Base-by-base conservation (phyloP, 2,329 filamentous ascomycete genomes). In the Exophiala bonariae region DNA sequence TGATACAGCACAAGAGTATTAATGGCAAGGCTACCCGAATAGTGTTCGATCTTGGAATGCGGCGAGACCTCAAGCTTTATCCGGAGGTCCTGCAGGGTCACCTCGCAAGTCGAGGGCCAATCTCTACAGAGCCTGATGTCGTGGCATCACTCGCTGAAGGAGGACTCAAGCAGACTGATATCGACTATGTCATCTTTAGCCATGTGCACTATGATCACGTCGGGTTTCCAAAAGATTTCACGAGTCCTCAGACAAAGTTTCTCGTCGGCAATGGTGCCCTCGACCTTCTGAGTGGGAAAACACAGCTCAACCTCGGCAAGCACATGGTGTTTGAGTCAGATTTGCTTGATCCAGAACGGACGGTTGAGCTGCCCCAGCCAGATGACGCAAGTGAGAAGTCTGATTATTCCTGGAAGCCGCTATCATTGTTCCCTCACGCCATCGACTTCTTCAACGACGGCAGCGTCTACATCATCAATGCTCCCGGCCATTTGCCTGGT, bases 131-230 rank as follows among this genome's bases (percentile, higher is more conserved):
- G 13, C 62, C 61, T 5, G 60, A 62, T 41, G 57, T 59, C 3
- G 49, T 61, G 7, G 49, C 63, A 19, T 68, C 63, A 36, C 60
- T 74, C 3, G 62, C 59, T 17, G 56, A 47, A 40, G 68, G 69
- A 2, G 65, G 67, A 1, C 41, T 74, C 14, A 51, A 38, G 1
- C 59, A 66, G 2, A 49, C 60, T 11, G 66, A 73, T 37, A 69
- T 73, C 17, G 68, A 73, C 52, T 66, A 61, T 46, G 61, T 73
- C 5, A 61, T 73, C 11, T 67, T 68, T 44, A 68, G 64, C 11
- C 70, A 73, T 57, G 66, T 70, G 51, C 36, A 68, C 54, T 44
- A 52, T 30, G 55, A 59, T 41, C 57, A 59, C 45, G 56, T 71
- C n/a, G 70, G 71, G 26, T 61, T 66, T 30, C 70, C 70, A 1